Conservation (phyloP, 2,329 filamentous ascomycete genomes). For the Epichloe amarillans region DNA sequence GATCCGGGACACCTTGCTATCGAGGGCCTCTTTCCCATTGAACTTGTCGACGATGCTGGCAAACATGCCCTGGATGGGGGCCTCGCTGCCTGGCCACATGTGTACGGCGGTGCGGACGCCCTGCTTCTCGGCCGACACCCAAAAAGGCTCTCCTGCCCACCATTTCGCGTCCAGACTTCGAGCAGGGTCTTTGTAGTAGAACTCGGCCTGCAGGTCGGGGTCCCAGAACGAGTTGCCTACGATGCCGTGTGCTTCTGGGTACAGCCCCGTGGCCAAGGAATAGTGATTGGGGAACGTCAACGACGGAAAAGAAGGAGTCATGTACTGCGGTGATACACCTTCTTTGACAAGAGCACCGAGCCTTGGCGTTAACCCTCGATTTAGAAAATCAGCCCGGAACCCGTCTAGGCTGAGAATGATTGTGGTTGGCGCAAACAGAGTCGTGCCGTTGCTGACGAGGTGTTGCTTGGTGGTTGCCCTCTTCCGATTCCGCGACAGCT, state of each 20-base stretch:
- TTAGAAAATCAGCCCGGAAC: constrained; percentile 87
- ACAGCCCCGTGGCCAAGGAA: constrained; percentile 79
- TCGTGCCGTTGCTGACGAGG: constrained; percentile 66
- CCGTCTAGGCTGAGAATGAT: constrained; percentile 90
- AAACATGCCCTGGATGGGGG: constrained; percentile 60
- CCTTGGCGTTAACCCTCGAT: constrained; percentile 69
- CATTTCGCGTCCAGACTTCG: constrained; percentile 74
- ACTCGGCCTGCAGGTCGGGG: constrained; percentile 59
- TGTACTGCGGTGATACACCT: constrained; percentile 81
- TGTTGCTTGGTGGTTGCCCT: constrained; percentile 15
- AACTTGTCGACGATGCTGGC: constrained; percentile 75
- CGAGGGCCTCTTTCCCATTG: constrained; percentile 62
- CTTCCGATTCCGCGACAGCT: constrained; percentile 36
- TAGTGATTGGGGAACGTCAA: constrained; percentile 97
- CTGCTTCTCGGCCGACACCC: constrained; percentile 80
- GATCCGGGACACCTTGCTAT: constrained; percentile 65
- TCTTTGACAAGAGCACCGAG: constrained; percentile 66
- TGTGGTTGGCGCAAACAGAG: constrained; percentile 80
- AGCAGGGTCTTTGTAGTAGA: constrained; percentile 70
- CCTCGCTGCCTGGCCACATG: constrained; percentile 98
- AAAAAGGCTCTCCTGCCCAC: constrained; percentile 87
- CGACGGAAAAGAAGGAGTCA: constrained; percentile 88
- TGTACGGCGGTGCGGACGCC: constrained; percentile 72
- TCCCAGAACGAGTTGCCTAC: constrained; percentile 97
- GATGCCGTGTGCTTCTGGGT: constrained; percentile 85